Conservation (phyloP, 2,329 filamentous ascomycete genomes). For the Pseudocercospora crystallina region DNA sequence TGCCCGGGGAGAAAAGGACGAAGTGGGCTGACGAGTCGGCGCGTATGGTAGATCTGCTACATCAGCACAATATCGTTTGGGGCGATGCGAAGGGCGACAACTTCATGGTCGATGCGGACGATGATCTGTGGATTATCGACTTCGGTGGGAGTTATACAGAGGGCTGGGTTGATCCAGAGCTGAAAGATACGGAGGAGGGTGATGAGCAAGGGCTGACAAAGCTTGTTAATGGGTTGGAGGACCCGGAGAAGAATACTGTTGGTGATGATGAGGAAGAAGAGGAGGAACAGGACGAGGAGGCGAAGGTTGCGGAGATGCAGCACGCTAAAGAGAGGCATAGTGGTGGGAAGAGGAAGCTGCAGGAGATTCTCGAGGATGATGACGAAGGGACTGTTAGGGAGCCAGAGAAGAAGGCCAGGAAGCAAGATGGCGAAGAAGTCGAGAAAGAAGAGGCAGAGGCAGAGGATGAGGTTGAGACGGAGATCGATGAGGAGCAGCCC, state of each 20-base stretch:
- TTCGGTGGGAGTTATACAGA: conserved; percentile 41
- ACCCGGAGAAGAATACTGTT: conserved; percentile 25
- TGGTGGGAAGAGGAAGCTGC: conserved; percentile 7
- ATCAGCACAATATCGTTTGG: conserved; percentile 38
- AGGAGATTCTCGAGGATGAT: conserved; percentile 2
- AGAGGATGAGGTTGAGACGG: background rate
- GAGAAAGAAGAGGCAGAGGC: background rate
- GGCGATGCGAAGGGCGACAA: conserved; percentile 44
- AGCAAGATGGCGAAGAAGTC: background rate
- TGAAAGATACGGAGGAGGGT: conserved; percentile 37
- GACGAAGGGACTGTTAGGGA: conserved; percentile 7
- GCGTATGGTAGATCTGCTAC: conserved; percentile 33
- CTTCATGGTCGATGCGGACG: conserved; percentile 39
- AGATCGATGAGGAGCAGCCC: conserved; percentile 1
- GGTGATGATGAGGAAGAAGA: conserved; percentile 15
- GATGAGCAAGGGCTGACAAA: conserved; percentile 34
- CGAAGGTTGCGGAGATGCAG: conserved; percentile 3
- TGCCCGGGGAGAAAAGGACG: conserved; percentile 32
- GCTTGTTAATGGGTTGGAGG: conserved; percentile 32
- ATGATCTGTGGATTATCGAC: conserved; percentile 41
- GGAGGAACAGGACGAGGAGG: conserved; percentile 3
- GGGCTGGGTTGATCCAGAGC: conserved; percentile 39
- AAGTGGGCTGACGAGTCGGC: conserved; percentile 33
- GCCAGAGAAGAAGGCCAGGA: background rate
- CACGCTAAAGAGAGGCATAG: conserved; percentile 6